Evolutionary conservation across 106 monocot species (phyloP), one percentile per base, ranked within the genome.

Genomic region (Chionographis japonica): DNA sequence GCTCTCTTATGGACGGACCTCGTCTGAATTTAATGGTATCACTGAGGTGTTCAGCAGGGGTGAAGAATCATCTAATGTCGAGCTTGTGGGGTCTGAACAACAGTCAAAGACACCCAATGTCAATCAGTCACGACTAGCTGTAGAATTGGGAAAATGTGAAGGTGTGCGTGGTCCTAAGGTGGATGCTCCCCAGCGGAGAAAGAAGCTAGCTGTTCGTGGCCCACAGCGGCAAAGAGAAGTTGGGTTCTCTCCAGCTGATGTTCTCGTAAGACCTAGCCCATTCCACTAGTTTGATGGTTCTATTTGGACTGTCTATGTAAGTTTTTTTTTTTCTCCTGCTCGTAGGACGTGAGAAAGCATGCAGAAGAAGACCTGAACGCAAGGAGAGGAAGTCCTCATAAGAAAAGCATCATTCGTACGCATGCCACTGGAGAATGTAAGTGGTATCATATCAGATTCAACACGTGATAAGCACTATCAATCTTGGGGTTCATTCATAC

Each of bases 121-220:
- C 11, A 57, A 15, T n/a, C 15, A 42, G 18, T 17, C 70, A 58
- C 36, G 1, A 37, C 13, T 51, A 6, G 13, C 41, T 8, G n/a
- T 68, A 37, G 56, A 52, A 35, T 55, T 42, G 46, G 41, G 39
- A 55, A 62, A 39, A 10, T 37, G 35, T 75, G 17, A 50, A 59
- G 46, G 15, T 41, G 3, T 15, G 36, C 18, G 14, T 67, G 67
- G 18, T 75, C 6, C 6, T 52, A 60, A 8, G 14, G 9, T 12
- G 13, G 60, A 51, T 37, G 6, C 19, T 19, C 66, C n/a, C 49
- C 58, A 27, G 37, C 15, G 51, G 27, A 63, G 63, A 58, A 58
- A 57, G 61, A 70, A 70, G 65, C 50, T 64, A 17, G 41, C 50
- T 16, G 6, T 64, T 19, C 58, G 40, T 8, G 38, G 37, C 12